Conservation (phyloP, 2,329 filamentous ascomycete species). For the Leptodontidium sp. region DNA sequence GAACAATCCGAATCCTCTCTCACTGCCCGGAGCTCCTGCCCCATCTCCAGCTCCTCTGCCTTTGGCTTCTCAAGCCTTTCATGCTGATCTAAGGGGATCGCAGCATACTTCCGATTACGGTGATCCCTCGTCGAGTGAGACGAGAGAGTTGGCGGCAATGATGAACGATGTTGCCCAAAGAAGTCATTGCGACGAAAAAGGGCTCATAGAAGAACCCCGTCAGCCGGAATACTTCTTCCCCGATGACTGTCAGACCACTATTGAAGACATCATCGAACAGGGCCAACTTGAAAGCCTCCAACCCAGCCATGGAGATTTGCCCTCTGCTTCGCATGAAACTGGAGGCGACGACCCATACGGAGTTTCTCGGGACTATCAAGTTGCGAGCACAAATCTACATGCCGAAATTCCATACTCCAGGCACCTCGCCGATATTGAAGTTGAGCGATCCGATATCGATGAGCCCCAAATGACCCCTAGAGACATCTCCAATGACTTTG, state of each 20-base stretch:
- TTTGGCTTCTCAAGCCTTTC: neutral
- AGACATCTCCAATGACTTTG: slow-evolving; percentile 16
- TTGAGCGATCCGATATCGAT: slow-evolving; percentile 26
- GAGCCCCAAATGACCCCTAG: slow-evolving; percentile 6
- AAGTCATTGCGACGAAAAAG: neutral
- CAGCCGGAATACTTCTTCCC: neutral
- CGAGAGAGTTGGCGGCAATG: neutral
- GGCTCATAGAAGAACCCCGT: neutral
- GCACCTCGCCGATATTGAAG: slow-evolving; percentile 14
- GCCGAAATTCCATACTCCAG: neutral
- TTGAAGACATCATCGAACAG: neutral
- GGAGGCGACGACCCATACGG: neutral
- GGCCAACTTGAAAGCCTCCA: too few relatives aligned
- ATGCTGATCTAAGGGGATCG: neutral
- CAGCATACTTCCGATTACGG: slow-evolving; percentile 2
- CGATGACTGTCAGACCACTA: neutral
- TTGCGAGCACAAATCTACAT: too few relatives aligned
- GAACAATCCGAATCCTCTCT: neutral
- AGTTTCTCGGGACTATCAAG: neutral
- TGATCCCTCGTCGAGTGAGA: slow-evolving; percentile 29
- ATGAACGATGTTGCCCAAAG: neutral
- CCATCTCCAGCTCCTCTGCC: neutral
- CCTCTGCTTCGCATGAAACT: neutral
- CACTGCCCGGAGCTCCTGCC: neutral
- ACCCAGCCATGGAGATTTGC: neutral